phyloP scores from a whole-genome alignment of 2,329 filamentous ascomycete species.

The Talaromyces albobiverticillius region DNA sequence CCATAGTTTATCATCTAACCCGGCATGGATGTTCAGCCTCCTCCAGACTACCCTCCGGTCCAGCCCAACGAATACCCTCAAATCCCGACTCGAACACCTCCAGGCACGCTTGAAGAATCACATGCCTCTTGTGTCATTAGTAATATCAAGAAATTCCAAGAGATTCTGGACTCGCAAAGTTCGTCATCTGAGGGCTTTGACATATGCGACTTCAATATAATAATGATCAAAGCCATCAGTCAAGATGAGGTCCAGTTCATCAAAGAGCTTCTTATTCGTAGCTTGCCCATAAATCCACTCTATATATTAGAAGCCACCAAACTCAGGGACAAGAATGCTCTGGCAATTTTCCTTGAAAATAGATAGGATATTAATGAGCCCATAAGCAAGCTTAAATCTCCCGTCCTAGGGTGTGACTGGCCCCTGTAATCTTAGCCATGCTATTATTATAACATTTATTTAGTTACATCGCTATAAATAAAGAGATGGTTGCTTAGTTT shows the following conservation, averaged over 20 bases:
- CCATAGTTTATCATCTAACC: background rate
- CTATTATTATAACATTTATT: constrained; percentile 7
- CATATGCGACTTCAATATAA: constrained; percentile 18
- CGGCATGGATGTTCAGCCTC: constrained; percentile 14
- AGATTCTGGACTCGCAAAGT: constrained; percentile 10
- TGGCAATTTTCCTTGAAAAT: constrained; percentile 17
- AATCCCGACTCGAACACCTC: constrained; percentile 3
- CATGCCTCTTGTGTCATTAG: constrained; percentile 5
- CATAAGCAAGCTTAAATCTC: constrained; percentile 19
- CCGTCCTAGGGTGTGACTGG: constrained; percentile 20
- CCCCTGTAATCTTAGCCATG: constrained; percentile 6
- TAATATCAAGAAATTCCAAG: constrained; percentile 12
- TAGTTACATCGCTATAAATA: constrained; percentile 20
- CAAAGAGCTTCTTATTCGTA: constrained; percentile 18
- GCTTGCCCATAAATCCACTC: constrained; percentile 18
- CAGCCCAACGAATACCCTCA: constrained; percentile 7
- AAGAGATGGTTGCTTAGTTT: constrained; percentile 24
- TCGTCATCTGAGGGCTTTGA: constrained; percentile 13
- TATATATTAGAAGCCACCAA: constrained; percentile 18
- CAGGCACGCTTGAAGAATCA: background rate
- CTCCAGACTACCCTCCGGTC: constrained; percentile 10
- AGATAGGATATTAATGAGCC: constrained; percentile 25
- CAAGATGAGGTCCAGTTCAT: constrained; percentile 16
- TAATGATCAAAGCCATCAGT: constrained; percentile 22
- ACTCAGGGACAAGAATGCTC: constrained; percentile 14